Base-by-base conservation (phyloP, 164 flowering plant species). In the Protea cynaroides region DNA sequence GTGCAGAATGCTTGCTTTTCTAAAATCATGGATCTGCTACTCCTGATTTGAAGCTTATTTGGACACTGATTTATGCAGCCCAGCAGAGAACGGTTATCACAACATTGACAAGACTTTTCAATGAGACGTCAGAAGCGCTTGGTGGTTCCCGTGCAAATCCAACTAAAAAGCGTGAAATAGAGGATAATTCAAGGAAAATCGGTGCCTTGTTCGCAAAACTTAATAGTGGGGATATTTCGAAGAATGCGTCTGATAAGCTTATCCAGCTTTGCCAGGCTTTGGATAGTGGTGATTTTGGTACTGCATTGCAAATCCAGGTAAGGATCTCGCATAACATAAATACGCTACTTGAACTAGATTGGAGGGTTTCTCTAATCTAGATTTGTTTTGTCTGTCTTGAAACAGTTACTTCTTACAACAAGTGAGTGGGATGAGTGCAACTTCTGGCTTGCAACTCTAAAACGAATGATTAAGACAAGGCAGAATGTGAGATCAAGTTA, bases 361-460 rank as follows among this genome's bases (percentile, higher is more conserved):
- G 38, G 13, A 25, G 19, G 7, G 25, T 63, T 8, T 65, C 55
- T 19, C 29, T 62, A 36, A 1, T 44, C 46, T 6, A 61, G 59
- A 57, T 13, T n/a, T 18, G 17, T 46, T 18, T 10, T 58, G 25
- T 37, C 24, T 44, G 59, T 15, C n/a, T n/a, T n/a, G n/a, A 23
- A 64, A 54, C 77, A 94, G 99, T 92, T 94, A 1, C 82, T 66
- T 56, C 84, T 94, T 52, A 94, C 99, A 12, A 88, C 96, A 1
- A 94, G 89, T 46, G 99, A 91, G 47, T 94, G 99, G 99, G 99
- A 94, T 50, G 99, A 94, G 66, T 94, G 99, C 86, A 85, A 81
- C 82, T 94, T 82, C 77, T 94, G 99, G 99, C 81, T 94, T 62
- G 89, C 93, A 22, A 77, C 95, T 24, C 87, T 94, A 9, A 94